A percentile compares a stretch with the other conserved stretches of the same genome.
Conservation (phyloP, 257 asterid genomes). For the Solanum bukasovii region DNA sequence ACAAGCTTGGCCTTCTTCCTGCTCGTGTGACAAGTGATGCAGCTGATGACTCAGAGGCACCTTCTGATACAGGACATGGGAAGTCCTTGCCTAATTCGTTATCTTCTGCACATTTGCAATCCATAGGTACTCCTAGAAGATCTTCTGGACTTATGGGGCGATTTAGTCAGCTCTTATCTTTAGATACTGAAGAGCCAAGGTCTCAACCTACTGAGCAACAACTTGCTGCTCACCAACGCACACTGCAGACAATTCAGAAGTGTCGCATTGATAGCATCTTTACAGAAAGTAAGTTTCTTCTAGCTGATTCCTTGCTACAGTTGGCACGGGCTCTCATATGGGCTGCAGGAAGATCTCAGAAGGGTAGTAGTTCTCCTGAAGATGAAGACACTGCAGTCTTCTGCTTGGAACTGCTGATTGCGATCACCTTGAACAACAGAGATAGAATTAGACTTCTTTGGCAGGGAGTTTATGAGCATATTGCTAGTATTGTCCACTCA, state of each 20-base stretch:
- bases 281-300: constrained; percentile 84
- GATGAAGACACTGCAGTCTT: constrained; percentile 95
- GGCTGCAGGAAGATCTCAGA: constrained; percentile 92
- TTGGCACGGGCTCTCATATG: constrained; percentile 86
- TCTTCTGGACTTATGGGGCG: constrained; percentile 94
- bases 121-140: constrained; percentile 88
- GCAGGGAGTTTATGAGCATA: constrained; percentile 94
- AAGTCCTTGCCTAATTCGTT: constrained; percentile 68
- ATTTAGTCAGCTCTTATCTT: constrained; percentile 86
- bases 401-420: constrained; percentile 87
- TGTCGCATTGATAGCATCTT: constrained; percentile 87
- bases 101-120: constrained; percentile 65
- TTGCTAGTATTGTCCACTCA: constrained; percentile 77
- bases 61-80: constrained; percentile 75
- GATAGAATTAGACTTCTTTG: constrained; percentile 84
- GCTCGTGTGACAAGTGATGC: constrained; percentile 97
- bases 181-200: constrained; percentile 88
- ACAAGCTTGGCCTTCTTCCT: constrained; percentile 92
- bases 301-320: constrained; percentile 76
- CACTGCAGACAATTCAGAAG: constrained; percentile 85
- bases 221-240: constrained; percentile 94
- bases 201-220: constrained; percentile 93
- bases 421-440: constrained; percentile 76
- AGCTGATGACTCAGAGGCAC: constrained; percentile 68
- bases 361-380: constrained; percentile 75